Evolutionary conservation across 805 yeast genomes (phyloP).

Genomic region (Kazachstania martiniae): DNA sequence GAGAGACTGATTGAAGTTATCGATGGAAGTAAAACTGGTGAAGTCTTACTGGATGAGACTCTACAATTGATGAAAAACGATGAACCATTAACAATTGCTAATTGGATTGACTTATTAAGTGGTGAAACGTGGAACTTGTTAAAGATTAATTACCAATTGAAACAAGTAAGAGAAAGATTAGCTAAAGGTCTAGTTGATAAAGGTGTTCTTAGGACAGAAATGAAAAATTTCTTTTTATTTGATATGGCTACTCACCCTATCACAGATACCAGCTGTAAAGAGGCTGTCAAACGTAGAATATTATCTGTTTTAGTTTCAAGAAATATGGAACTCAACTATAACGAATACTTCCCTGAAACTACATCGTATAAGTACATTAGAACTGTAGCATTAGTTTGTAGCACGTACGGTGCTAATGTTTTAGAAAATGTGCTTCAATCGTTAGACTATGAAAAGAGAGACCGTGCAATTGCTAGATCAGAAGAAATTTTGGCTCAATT

Average conservation of each 20-base stretch:
- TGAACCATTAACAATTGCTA: slow-evolving; percentile 64
- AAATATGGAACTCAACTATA: slow-evolving; percentile 47
- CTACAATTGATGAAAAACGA: slow-evolving; percentile 80
- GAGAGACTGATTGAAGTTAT: slow-evolving; percentile 84
- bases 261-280: slow-evolving; percentile 77
- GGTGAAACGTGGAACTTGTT: slow-evolving; percentile 97
- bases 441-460: slow-evolving; percentile 78
- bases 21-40: slow-evolving; percentile 84
- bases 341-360: slow-evolving; percentile 57
- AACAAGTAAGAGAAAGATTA: slow-evolving; percentile 92
- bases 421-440: slow-evolving; percentile 76
- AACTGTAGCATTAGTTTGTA: slow-evolving; percentile 72
- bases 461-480: slow-evolving; percentile 86
- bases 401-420: slow-evolving; percentile 92
- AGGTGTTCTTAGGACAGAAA: slow-evolving; percentile 90
- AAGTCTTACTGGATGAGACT: slow-evolving; percentile 88
- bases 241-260: slow-evolving; percentile 99
- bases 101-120: slow-evolving; percentile 87
- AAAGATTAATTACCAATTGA: slow-evolving; percentile 89
- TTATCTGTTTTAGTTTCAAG: slow-evolving; percentile 60
- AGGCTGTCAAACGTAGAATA: slow-evolving; percentile 63
- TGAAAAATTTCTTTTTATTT: slow-evolving; percentile 84
- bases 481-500: slow-evolving; percentile 79
- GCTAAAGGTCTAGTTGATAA: slow-evolving; percentile 96
- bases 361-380: slow-evolving; percentile 64